These are phyloP conservation scores for Fagus sylvatica DNA, from an alignment of 306 rosid species.

Conservation along the genomic window DNA sequence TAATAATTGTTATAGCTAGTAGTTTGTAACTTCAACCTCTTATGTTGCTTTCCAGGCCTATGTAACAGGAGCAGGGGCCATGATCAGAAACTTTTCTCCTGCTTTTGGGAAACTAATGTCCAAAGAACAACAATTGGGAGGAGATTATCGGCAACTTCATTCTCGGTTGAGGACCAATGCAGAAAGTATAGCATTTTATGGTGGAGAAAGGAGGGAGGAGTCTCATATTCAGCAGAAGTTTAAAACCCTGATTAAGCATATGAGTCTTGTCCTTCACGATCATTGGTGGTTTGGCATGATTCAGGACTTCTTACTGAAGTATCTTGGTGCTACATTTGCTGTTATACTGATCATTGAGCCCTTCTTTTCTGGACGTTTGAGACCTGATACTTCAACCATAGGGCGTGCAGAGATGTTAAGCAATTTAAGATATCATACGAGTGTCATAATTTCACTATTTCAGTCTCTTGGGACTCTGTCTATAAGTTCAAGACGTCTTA, in stretches of 20 bases:
- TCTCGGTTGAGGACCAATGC: constrained; percentile 95
- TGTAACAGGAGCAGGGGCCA: constrained; percentile 82
- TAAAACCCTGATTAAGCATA: constrained; percentile 59
- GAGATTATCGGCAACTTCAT: constrained; percentile 95
- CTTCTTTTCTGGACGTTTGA: constrained; percentile 88
- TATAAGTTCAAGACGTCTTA: constrained; percentile 85
- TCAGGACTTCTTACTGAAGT: constrained; percentile 90
- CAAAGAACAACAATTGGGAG: constrained; percentile 91
- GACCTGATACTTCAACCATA: constrained; percentile 93
- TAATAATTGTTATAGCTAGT: constrained; percentile 18
- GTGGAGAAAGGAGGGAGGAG: constrained; percentile 93
- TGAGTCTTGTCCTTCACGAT: constrained; percentile 72
- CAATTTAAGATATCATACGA: constrained; percentile 97
- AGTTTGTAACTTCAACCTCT: constrained; percentile 31
- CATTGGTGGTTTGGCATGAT: constrained; percentile 99
- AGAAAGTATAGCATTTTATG: constrained; percentile 96
- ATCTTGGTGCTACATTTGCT: constrained; percentile 98
- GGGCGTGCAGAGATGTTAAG: constrained; percentile 99
- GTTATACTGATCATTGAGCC: constrained; percentile 95
- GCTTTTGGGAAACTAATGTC: constrained; percentile 95
- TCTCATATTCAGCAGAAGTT: constrained; percentile 84
- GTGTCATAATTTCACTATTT: constrained; percentile 90
- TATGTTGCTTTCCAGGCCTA: constrained; percentile 68
- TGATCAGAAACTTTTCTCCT: constrained; percentile 87
- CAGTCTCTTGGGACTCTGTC: constrained; percentile 97